Percentiles rank a stretch among this genome's conserved stretches.
These are phyloP conservation scores for Mortierella claussenii DNA, from an alignment of 192 early-diverging fungal species.

Conservation along the genomic window DNA sequence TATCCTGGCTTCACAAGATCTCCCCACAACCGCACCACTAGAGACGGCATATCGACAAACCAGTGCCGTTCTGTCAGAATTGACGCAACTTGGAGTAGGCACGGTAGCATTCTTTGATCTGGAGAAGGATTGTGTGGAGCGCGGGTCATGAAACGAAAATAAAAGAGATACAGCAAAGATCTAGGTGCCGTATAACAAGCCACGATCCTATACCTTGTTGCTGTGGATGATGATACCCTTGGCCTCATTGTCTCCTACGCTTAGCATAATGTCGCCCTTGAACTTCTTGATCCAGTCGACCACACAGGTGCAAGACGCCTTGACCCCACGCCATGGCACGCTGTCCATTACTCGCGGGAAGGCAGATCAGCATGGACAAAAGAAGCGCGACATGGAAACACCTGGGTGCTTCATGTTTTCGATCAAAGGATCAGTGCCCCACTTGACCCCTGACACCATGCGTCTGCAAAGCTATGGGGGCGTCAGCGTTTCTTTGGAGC, in stretches of 20 bases:
- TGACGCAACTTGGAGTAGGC: constrained; percentile 47
- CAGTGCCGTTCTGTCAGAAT: constrained; percentile 38
- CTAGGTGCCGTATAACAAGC: no score
- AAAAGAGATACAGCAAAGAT: no score
- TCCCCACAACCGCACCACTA: constrained; percentile 66
- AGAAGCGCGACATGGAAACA: constrained; percentile 52
- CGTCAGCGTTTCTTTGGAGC: constrained; percentile 61
- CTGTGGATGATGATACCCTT: no score
- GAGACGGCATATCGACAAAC: constrained; percentile 62
- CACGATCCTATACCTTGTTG: no score
- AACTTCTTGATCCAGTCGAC: constrained; percentile 11
- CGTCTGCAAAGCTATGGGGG: constrained; percentile 49
- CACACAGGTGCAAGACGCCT: neutral
- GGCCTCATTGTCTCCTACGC: no score
- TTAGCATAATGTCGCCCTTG: no score
- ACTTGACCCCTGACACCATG: constrained; percentile 64
- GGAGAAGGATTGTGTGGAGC: constrained; percentile 47
- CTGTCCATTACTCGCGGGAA: neutral
- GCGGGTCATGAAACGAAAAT: no score
- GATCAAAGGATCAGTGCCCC: constrained; percentile 62
- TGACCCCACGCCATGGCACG: constrained; percentile 15
- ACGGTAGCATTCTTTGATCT: constrained; percentile 59
- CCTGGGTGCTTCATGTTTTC: constrained; percentile 66
- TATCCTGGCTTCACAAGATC: constrained; percentile 68
- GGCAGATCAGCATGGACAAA: constrained; percentile 4